These are phyloP conservation scores for Umbelopsis sp. DNA, from an alignment of 371 early-diverging fungal species.

Conservation along the genomic window DNA sequence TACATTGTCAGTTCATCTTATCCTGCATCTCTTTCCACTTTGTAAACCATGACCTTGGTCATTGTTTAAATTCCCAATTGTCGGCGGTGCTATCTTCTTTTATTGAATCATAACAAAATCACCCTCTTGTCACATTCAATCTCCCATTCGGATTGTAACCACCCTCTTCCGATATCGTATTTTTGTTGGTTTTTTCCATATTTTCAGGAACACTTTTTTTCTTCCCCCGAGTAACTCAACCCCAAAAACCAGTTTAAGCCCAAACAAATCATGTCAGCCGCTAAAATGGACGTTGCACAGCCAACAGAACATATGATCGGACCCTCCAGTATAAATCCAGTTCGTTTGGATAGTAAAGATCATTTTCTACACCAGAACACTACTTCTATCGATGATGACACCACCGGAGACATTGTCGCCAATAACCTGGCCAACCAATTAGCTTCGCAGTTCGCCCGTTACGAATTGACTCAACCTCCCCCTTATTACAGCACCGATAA, in stretches of 20 bases:
- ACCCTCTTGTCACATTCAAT: background rate
- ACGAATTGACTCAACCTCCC: background rate
- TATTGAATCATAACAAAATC: background rate
- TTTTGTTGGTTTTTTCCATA: too few species aligned
- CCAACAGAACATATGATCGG: background rate
- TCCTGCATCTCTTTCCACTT: background rate
- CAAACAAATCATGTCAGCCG: too few species aligned
- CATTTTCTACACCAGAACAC: background rate
- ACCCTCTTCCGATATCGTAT: too few species aligned
- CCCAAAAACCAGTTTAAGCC: too few species aligned
- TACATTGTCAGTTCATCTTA: background rate
- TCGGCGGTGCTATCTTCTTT: background rate
- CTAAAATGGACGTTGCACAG: conserved; percentile 1
- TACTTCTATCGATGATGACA: background rate
- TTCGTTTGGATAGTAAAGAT: background rate
- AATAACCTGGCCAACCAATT: conserved; percentile 6
- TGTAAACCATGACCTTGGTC: background rate
- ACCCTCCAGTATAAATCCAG: background rate
- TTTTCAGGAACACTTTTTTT: too few species aligned
- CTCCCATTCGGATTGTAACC: background rate
- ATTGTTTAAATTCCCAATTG: background rate
- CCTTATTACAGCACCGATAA: conserved; percentile 1
- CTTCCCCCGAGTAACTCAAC: too few species aligned
- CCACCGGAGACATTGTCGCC: background rate
- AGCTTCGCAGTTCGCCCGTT: conserved; percentile 1